Evolutionary conservation across 257 asterid genomes (phyloP), one percentile per base, ranked within the genome.

Genomic region (Apocynum venetum): DNA sequence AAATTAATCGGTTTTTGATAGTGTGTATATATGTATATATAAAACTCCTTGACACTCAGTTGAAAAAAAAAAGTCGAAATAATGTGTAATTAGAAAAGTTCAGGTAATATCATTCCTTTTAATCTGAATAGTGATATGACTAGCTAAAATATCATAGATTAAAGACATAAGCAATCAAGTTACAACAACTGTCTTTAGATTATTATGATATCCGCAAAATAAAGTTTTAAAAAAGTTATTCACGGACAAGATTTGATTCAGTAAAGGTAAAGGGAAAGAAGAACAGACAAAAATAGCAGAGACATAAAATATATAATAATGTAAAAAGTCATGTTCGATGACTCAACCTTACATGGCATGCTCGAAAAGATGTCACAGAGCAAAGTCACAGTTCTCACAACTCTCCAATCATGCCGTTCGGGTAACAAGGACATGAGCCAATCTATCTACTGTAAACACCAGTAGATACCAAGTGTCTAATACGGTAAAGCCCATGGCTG

Each of bases 321-420:
- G 73, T 59, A 81, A 59, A 57, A 75, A 84, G 87, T 86, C 83
- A 8, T 80, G 74, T 76, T 85, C 78, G 66, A 77, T 91, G 94
- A 87, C 88, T 89, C 94, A 81, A 86, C 88, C 77, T 83, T 84
- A 79, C 87, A 83, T 83, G 90, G 86, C 81, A 41, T 61, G 4
- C 9, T 72, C 3, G 52, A 77, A 78, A 78, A 56, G 41, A 20
- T 57, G 56, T 43, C 59, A 14, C 46, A 41, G 35, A 31, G 36
- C 71, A 36, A 35, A 48, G 20, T n/a, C 57, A 41, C 79, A 19
- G 31, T 19, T 19, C 63, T 56, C 11, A 56, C 63, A 84, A 43
- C 78, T 79, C 91, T 73, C 71, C 71, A 78, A 87, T 89, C 94
- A 81, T 61, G 75, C 47, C 40, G 46, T 59, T 72, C 56, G 77